Base-by-base conservation (phyloP, 805 yeast genomes). In the Wickerhamomyces pijperi region DNA sequence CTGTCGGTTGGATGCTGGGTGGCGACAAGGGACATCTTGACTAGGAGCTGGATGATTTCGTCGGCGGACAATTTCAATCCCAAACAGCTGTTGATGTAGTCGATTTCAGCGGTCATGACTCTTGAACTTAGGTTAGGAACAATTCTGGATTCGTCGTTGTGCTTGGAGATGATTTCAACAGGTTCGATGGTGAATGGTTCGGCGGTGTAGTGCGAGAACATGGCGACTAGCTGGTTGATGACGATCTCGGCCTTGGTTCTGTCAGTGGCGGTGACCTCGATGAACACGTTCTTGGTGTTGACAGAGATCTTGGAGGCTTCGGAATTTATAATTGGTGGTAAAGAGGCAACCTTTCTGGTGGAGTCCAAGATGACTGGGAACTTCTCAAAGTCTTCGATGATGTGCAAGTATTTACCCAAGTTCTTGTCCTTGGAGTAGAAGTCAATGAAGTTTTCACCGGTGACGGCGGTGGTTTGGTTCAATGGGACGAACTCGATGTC, bases 301-400 rank as follows among this genome's bases (percentile, higher is more conserved):
- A 87, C 62, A 16, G 92, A 69, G 53, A 92, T 85, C 66, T 94
- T 94, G 38, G 95, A 80, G 57, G 72, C 83, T 55, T 92, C 81
- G 31, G 95, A 82, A 67, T 92, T 92, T 67, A 92, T 94, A 56
- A 92, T 82, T 47, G 99, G 99, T 38, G 99, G 99, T 68, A 92
- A 64, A 6, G 97, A 88, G 53, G 94, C 80, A 39, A 92, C 92
- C 8, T 73, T 70, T 53, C 79, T 73, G 33, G 76, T 68, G 42
- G 79, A 61, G 62, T 92, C 98, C 51, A 78, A 70, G 51, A 90
- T 83, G 29, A 88, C 86, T 19, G 99, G 99, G 61, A 74, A 85
- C 37, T 82, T 92, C 19, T 94, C 94, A 25, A 87, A 78, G 59
- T 84, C 84, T 55, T 75, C 78, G 59, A 92, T 85, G 52, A 92